Conservation (phyloP, 2,329 filamentous ascomycete genomes). For the Exophiala lecanii-corni region DNA sequence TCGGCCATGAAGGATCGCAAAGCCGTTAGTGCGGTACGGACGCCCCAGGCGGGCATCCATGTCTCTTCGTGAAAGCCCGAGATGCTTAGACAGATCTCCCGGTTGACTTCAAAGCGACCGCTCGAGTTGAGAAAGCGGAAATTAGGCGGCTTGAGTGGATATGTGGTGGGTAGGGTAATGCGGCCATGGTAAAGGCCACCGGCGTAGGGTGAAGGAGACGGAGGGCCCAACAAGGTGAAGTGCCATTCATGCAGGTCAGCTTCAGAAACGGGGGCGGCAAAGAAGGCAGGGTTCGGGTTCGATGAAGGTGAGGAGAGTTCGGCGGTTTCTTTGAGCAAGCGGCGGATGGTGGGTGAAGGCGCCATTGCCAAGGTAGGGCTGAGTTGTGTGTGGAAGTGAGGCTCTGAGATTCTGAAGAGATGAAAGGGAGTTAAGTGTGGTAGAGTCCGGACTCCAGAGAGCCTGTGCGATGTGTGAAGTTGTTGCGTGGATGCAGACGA, state of each 20-base stretch:
- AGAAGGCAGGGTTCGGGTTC: conserved; percentile 77
- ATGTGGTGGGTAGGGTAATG: conserved; percentile 82
- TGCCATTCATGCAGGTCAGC: conserved; percentile 97
- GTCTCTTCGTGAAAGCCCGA: conserved; percentile 95
- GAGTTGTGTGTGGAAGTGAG: no score
- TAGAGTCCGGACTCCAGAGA: no score
- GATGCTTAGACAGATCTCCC: conserved; percentile 93
- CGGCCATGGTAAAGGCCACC: conserved; percentile 90
- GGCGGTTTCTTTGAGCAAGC: conserved; percentile 71
- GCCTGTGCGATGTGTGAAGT: no score
- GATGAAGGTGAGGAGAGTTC: conserved; percentile 70
- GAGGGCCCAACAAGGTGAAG: conserved; percentile 91
- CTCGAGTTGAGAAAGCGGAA: conserved; percentile 93
- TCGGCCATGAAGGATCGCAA: conserved; percentile 92
- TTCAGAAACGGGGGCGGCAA: conserved; percentile 73
- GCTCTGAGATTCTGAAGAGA: no score
- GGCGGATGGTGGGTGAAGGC: conserved; percentile 34
- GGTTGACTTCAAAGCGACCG: conserved; percentile 90
- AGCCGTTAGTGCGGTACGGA: conserved; percentile 76
- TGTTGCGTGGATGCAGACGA: no score
- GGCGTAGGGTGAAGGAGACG: conserved; percentile 69
- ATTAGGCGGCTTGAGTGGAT: conserved; percentile 86
- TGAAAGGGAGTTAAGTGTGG: no score
- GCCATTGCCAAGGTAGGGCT: no score
- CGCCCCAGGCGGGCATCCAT: conserved; percentile 97